Percentiles rank a stretch among this genome's conserved stretches.
Conservation (phyloP, 352 stramenopile species). For the Pythium insidiosum region DNA sequence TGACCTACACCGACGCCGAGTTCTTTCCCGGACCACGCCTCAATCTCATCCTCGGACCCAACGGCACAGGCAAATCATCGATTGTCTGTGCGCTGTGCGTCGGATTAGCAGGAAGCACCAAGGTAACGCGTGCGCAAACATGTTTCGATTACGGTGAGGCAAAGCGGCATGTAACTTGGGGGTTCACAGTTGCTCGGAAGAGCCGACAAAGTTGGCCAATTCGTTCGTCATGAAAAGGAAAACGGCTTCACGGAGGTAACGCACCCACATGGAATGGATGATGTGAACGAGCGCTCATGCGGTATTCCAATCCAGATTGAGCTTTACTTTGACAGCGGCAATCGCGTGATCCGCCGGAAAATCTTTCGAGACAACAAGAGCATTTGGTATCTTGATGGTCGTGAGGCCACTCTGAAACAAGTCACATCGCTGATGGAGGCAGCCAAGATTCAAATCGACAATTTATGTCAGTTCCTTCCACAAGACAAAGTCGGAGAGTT, state of each 20-base stretch:
- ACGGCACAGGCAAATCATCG: slow-evolving; percentile 92
- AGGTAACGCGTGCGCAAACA: no score
- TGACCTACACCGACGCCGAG: slow-evolving; percentile 89
- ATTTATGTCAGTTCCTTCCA: slow-evolving; percentile 98
- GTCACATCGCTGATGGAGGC: slow-evolving; percentile 72
- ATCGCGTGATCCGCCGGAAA: slow-evolving; percentile 82
- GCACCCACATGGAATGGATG: not conserved
- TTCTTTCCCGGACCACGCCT: slow-evolving; percentile 89
- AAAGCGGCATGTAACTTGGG: no score
- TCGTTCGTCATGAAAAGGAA: slow-evolving; percentile 84
- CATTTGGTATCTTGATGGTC: slow-evolving; percentile 72
- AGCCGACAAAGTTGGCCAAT: slow-evolving; percentile 90
- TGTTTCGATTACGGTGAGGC: no score
- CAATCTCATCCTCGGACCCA: slow-evolving; percentile 98
- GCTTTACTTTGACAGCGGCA: slow-evolving; percentile 76
- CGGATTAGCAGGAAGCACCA: slow-evolving; percentile 91
- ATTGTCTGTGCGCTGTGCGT: slow-evolving; percentile 98
- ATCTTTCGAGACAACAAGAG: slow-evolving; percentile 90
- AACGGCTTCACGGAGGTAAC: slow-evolving; percentile 75
- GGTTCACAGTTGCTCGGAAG: slow-evolving; percentile 81
- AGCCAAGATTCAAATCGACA: slow-evolving; percentile 96
- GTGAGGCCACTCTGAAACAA: slow-evolving; percentile 57
- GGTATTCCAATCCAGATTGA: slow-evolving; percentile 85
- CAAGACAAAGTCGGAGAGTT: slow-evolving; percentile 95
- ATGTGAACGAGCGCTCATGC: not conserved